Evolutionary conservation across 371 early-diverging fungal genomes (phyloP).

Genomic region (Mucor ambiguus): DNA sequence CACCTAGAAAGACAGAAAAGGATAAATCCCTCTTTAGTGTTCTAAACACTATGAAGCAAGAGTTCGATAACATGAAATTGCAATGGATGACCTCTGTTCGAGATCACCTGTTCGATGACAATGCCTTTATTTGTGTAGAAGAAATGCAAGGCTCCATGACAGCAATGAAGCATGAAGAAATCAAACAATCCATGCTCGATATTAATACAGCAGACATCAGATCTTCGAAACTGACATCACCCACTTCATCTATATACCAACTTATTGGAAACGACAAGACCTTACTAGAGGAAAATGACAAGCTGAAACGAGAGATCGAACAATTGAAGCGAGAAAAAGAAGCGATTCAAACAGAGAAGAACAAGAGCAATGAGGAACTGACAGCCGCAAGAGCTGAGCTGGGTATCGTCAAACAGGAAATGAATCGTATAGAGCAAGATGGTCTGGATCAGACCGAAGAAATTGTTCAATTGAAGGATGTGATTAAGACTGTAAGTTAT

Average conservation of each 20-base stretch:
- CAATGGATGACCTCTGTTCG: slow-evolving; percentile 63
- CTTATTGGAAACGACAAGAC: slow-evolving; percentile 12
- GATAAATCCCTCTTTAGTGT: slow-evolving; percentile 22
- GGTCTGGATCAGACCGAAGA: slow-evolving; percentile 8
- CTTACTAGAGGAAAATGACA: background rate
- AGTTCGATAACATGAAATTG: slow-evolving; percentile 58
- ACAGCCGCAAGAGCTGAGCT: slow-evolving; percentile 2
- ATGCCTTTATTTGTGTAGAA: background rate
- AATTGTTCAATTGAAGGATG: slow-evolving; percentile 4
- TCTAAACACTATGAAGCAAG: slow-evolving; percentile 43
- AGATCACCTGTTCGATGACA: slow-evolving; percentile 38
- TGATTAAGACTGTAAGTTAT: slow-evolving; percentile 10
- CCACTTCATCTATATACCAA: slow-evolving; percentile 10
- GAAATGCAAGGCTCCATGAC: background rate
- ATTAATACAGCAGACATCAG: background rate
- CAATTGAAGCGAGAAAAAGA: background rate
- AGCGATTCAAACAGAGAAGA: background rate
- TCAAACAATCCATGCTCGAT: background rate
- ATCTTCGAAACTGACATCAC: background rate
- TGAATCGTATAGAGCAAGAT: slow-evolving; percentile 8
- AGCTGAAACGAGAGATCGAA: background rate
- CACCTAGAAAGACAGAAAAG: background rate
- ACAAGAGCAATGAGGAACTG: background rate
- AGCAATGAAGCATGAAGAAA: background rate
- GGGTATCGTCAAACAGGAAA: slow-evolving; percentile 1